phyloP scores from a whole-genome alignment of 129 eudicot genomes.

The Calendula officinalis region DNA sequence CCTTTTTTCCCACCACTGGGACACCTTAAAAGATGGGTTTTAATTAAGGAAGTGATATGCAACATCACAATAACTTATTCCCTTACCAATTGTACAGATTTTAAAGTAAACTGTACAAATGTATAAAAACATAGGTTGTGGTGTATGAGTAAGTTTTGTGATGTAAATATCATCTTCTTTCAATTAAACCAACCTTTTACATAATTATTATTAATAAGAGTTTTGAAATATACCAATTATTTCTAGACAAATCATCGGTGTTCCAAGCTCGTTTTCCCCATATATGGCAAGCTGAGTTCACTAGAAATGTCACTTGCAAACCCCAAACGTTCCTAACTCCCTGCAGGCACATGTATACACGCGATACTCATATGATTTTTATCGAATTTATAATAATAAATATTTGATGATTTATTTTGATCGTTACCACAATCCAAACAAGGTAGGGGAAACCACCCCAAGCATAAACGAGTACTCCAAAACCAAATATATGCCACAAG shows the following conservation, averaged over 20 bases:
- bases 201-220: background rate
- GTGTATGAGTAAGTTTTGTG: no score
- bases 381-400: no score
- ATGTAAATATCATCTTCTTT: no score
- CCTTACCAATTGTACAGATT: no score
- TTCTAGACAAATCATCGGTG: constrained; percentile 51
- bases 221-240: constrained; percentile 54
- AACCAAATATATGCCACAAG: constrained; percentile 52
- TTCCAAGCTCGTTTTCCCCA: constrained; percentile 74
- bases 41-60: no score
- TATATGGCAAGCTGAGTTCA: constrained; percentile 73
- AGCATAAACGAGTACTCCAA: constrained; percentile 54
- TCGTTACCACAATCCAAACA: constrained; percentile 78
- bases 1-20: no score
- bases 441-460: constrained; percentile 76
- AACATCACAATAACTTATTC: no score
- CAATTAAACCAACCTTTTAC: no score
- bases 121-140: no score
- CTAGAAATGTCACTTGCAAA: constrained; percentile 59
- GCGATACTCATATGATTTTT: background rate
- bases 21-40: no score
- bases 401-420: no score
- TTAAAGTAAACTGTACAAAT: no score
- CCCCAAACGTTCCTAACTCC: constrained; percentile 63
- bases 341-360: constrained; percentile 19